A percentile compares a stretch with the other conserved stretches of the same genome.
phyloP scores from a whole-genome alignment of 805 yeast species.

The Candida taoyuanica region DNA sequence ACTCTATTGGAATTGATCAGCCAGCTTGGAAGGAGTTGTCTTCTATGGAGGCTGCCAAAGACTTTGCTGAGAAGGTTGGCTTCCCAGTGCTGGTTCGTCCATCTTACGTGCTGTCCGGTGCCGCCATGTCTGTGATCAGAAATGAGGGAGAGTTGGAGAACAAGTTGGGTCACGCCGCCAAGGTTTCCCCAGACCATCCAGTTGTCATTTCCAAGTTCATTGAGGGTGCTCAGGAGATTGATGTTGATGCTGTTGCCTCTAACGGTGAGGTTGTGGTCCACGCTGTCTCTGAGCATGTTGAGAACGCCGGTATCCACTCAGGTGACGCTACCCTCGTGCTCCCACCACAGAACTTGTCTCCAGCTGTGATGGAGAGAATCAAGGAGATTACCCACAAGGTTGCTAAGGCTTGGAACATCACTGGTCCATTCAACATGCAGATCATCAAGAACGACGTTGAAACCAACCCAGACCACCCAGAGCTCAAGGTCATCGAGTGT shows the following conservation, averaged over 20 bases:
- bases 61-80: constrained; percentile 79
- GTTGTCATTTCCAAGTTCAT: constrained; percentile 96
- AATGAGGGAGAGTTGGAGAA: constrained; percentile 73
- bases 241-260: constrained; percentile 93
- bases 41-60: constrained; percentile 77
- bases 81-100: constrained; percentile 98
- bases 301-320: constrained; percentile 97
- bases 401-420: constrained; percentile 89
- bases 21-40: constrained; percentile 97
- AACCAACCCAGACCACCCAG: constrained; percentile 51
- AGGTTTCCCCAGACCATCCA: constrained; percentile 94
- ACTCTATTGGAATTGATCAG: constrained; percentile 90
- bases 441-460: constrained; percentile 73
- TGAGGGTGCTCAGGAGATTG: constrained; percentile 94
- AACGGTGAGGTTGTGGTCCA: constrained; percentile 87
- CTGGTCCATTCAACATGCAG: constrained; percentile 99
- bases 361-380: constrained; percentile 61
- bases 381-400: constrained; percentile 90
- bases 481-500: constrained; percentile 95
- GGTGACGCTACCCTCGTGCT: constrained; percentile 96
- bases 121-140: constrained; percentile 94
- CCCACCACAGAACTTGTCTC: constrained; percentile 82
- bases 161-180: constrained; percentile 82
- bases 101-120: constrained; percentile 94
- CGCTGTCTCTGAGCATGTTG: constrained; percentile 96